phyloP scores from a whole-genome alignment of 176 grass and related monocot species.

The Elaeis guineensis region DNA sequence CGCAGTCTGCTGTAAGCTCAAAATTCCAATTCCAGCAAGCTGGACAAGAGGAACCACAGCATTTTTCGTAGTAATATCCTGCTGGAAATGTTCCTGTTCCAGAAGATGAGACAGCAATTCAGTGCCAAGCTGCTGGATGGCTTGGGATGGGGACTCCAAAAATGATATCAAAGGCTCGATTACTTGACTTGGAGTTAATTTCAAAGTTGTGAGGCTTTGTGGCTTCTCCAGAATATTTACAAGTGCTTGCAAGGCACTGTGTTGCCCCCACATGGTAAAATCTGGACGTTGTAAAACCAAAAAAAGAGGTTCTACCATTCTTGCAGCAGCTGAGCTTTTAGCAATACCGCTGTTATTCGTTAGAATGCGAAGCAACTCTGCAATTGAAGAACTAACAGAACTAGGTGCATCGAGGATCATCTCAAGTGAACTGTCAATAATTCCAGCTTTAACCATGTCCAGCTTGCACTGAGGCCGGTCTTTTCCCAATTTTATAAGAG shows the following conservation, averaged over 20 bases:
- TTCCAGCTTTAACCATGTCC: conserved; percentile 93
- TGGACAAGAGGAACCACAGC: conserved; percentile 89
- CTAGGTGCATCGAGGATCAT: conserved; percentile 94
- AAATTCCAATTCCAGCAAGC: conserved; percentile 87
- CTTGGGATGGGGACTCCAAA: conserved; percentile 91
- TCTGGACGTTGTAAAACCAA: conserved; percentile 67
- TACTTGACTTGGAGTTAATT: conserved; percentile 80
- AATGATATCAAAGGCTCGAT: conserved; percentile 92
- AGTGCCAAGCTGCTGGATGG: conserved; percentile 93
- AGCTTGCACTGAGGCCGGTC: conserved; percentile 90
- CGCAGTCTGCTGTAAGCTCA: conserved; percentile 89
- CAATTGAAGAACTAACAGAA: conserved; percentile 69
- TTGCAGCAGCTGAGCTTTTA: conserved; percentile 80
- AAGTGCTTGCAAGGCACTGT: conserved; percentile 84
- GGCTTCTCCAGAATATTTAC: conserved; percentile 98
- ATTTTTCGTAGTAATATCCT: conserved; percentile 86
- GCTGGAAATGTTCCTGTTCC: conserved; percentile 93
- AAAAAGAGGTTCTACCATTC: conserved; percentile 97
- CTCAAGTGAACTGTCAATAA: conserved; percentile 83
- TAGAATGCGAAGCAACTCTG: conserved; percentile 90
- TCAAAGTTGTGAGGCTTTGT: conserved; percentile 68
- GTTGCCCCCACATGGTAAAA: conserved; percentile 87
- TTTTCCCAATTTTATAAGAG: conserved; percentile 94
- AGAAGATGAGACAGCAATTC: conserved; percentile 86
- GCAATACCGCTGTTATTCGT: conserved; percentile 96